phyloP scores from a whole-genome alignment of 2,329 filamentous ascomycete species.

The Aspergillus alliaceus region DNA sequence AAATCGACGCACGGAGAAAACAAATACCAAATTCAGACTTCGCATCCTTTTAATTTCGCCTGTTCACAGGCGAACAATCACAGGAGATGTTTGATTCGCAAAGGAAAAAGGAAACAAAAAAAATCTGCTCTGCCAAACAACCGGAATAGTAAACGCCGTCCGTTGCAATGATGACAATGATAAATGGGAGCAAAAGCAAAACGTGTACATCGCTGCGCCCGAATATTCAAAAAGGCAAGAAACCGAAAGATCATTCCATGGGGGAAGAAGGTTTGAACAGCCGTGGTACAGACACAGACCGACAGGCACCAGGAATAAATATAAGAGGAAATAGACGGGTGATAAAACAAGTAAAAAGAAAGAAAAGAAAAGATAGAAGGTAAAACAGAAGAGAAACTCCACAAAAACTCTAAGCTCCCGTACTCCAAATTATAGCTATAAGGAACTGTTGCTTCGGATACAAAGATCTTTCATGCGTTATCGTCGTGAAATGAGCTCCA shows the following conservation, averaged over 20 bases:
- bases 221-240: conserved; percentile 6
- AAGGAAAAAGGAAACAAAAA: neutral
- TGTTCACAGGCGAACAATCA: neutral
- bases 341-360: neutral
- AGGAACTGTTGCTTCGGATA: conserved; percentile 21
- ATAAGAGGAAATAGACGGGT: neutral
- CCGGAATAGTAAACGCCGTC: conserved; percentile 24
- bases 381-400: conserved; percentile 1
- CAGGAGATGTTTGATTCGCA: conserved; percentile 1
- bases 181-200: conserved; percentile 3
- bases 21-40: neutral
- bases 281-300: conserved; percentile 4
- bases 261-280: neutral
- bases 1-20: neutral
- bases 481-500: conserved; percentile 26
- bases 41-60: neutral
- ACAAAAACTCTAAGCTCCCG: conserved; percentile 24
- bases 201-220: conserved; percentile 12
- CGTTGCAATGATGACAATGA: conserved; percentile 22
- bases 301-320: conserved; percentile 6
- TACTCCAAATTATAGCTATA: conserved; percentile 26
- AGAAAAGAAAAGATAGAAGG: neutral
- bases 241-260: conserved; percentile 10
- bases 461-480: conserved; percentile 37
- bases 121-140: conserved; percentile 7